Evolutionary conservation across 2,329 filamentous ascomycete species (phyloP), one percentile per base, ranked within the genome.

Genomic region (Monilinia fructicola): DNA sequence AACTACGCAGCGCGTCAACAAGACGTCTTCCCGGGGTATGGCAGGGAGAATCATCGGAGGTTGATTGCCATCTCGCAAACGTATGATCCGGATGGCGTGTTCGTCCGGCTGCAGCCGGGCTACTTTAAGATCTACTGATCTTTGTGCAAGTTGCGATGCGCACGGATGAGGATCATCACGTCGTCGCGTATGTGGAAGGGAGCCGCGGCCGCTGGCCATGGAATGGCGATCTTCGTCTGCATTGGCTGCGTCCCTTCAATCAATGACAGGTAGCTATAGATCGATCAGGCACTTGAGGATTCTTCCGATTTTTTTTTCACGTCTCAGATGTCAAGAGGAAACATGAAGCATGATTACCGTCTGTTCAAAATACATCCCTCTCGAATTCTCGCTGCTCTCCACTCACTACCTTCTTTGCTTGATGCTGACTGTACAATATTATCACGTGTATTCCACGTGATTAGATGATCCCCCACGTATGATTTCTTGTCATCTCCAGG

Each of bases 1-100:
- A 80, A 80, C 64, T 80, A 81, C 64, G 78, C 78, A 3, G 72
- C 76, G 18, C 54, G 67, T 14, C 72, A 73, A 26, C 79, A 81
- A 66, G 68, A 75, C 55, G 76, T 78, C 3, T 73, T 81, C 21
- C 28, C 66, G 18, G 69, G 76, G 4, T 81, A 79, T 64, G 79
- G 78, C 0, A 64, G 70, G 46, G 69, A 73, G 60, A 79, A 78
- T 60, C 63, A 78, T 52, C 67, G 71, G 18, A 75, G 71, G 26
- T 59, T 77, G 65, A 70, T 67, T 55, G 65, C 38, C 18, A 60
- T 76, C 2, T 67, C 67, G 11, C 68, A 66, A 59, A 73, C 72
- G 28, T 75, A 74, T 64, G 75, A 77, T 62, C 73, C 73, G 0
- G 55, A 67, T 31, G 68, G 71, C 2, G 68, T 77, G 10, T 77